phyloP scores from a whole-genome alignment of 1,284 basidiomycete species.

The Abortiporus biennis region DNA sequence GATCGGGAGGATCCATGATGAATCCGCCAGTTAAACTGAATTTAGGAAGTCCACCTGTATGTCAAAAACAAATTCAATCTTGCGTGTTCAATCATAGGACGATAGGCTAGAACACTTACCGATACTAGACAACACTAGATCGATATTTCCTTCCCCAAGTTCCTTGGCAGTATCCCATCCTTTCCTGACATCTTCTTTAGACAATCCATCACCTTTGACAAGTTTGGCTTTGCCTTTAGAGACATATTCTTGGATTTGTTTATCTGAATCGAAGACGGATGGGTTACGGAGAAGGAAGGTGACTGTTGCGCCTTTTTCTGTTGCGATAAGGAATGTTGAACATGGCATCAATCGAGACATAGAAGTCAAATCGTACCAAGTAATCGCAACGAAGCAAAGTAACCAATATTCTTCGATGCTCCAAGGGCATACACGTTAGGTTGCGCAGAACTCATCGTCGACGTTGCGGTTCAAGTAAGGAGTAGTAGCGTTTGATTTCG shows the following conservation, averaged over 20 bases:
- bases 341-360: neutral
- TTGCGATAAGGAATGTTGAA: neutral
- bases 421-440: slow-evolving; percentile 47
- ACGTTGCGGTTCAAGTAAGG: too few relatives aligned
- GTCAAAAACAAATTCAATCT: slow-evolving; percentile 4
- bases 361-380: slow-evolving; percentile 32
- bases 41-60: slow-evolving; percentile 32
- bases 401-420: slow-evolving; percentile 61
- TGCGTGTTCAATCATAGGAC: neutral
- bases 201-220: slow-evolving; percentile 47
- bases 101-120: slow-evolving; percentile 27
- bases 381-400: slow-evolving; percentile 43
- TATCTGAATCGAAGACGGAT: slow-evolving; percentile 39
- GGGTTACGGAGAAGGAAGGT: slow-evolving; percentile 45
- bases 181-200: slow-evolving; percentile 33
- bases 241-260: slow-evolving; percentile 34
- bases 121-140: slow-evolving; percentile 44
- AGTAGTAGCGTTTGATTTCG: too few relatives aligned
- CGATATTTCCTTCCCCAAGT: slow-evolving; percentile 27
- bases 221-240: slow-evolving; percentile 36
- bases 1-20: slow-evolving; percentile 38
- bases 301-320: slow-evolving; percentile 41
- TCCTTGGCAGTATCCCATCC: slow-evolving; percentile 38
- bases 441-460: too few relatives aligned
- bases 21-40: slow-evolving; percentile 39